Evolutionary conservation across 2,329 filamentous ascomycete species (phyloP).

Genomic region (Aspergillus chevalieri): DNA sequence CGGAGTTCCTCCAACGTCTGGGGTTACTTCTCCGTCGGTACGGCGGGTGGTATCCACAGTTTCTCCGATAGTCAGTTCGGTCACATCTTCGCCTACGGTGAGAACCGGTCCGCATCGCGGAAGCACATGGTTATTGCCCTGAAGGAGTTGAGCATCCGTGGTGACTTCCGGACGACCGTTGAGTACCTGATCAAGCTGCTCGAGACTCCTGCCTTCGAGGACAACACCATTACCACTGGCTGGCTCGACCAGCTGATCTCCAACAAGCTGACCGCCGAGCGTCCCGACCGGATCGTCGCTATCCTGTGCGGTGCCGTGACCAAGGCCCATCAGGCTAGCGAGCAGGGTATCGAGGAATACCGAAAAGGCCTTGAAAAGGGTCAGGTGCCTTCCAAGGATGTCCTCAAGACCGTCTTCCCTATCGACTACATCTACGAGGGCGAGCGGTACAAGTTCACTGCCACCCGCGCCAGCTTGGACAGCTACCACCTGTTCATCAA

Average conservation of each 20-base stretch:
- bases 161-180: conserved; percentile 97
- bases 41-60: conserved; percentile 93
- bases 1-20: conserved; percentile 97
- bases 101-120: conserved; percentile 89
- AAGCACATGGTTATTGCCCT: conserved; percentile 99
- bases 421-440: conserved; percentile 99
- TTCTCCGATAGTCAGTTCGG: conserved; percentile 99
- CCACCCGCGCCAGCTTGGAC: conserved; percentile 82
- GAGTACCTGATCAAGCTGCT: conserved; percentile 98
- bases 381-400: conserved; percentile 92
- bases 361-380: conserved; percentile 86
- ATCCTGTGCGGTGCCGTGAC: conserved; percentile 91
- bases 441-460: conserved; percentile 94
- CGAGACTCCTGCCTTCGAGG: conserved; percentile 96
- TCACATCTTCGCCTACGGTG: conserved; percentile 98
- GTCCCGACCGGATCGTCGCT: conserved; percentile 88
- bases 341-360: conserved; percentile 82
- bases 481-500: conserved; percentile 99
- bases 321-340: conserved; percentile 91
- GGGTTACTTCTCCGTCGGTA: conserved; percentile 99
- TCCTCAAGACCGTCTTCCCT: conserved; percentile 94
- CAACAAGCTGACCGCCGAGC: conserved; percentile 92
- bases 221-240: conserved; percentile 97
- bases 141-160: conserved; percentile 98
- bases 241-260: conserved; percentile 99